Evolutionary conservation across 805 yeast species (phyloP).

Genomic region (Sugiyamaella qingdaonensis): DNA sequence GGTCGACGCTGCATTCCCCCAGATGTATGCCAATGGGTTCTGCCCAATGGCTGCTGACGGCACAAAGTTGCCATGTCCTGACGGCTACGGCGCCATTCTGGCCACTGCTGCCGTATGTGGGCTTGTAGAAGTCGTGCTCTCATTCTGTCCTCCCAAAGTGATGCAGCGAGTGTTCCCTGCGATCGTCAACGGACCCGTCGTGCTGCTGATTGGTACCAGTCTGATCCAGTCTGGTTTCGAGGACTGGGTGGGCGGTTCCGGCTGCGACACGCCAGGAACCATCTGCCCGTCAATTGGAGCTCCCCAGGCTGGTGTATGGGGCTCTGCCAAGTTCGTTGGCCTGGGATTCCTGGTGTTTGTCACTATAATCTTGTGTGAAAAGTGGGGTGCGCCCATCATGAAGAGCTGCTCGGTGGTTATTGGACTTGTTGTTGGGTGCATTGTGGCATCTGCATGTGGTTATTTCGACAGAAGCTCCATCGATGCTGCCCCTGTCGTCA

Average conservation of each 20-base stretch:
- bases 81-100: constrained; percentile 82
- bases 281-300: constrained; percentile 49
- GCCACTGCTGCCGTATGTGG: constrained; percentile 81
- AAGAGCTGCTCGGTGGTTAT: constrained; percentile 88
- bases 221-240: constrained; percentile 68
- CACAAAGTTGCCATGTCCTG: constrained; percentile 70
- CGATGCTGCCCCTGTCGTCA: constrained; percentile 70
- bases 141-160: constrained; percentile 70
- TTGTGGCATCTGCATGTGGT: constrained; percentile 87
- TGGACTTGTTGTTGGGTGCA: constrained; percentile 83
- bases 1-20: constrained; percentile 68
- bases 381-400: constrained; percentile 92
- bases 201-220: constrained; percentile 70
- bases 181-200: constrained; percentile 90
- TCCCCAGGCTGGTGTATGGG: constrained; percentile 65
- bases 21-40: constrained; percentile 69
- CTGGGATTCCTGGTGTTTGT: constrained; percentile 79
- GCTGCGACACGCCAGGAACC: constrained; percentile 34
- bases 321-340: constrained; percentile 82
- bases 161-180: constrained; percentile 81
- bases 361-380: constrained; percentile 70
- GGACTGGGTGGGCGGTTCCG: constrained; percentile 87
- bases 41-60: constrained; percentile 68
- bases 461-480: constrained; percentile 61
- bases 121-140: constrained; percentile 62